Evolutionary conservation across 2,329 filamentous ascomycete genomes (phyloP).

Genomic region (Didymella exigua): DNA sequence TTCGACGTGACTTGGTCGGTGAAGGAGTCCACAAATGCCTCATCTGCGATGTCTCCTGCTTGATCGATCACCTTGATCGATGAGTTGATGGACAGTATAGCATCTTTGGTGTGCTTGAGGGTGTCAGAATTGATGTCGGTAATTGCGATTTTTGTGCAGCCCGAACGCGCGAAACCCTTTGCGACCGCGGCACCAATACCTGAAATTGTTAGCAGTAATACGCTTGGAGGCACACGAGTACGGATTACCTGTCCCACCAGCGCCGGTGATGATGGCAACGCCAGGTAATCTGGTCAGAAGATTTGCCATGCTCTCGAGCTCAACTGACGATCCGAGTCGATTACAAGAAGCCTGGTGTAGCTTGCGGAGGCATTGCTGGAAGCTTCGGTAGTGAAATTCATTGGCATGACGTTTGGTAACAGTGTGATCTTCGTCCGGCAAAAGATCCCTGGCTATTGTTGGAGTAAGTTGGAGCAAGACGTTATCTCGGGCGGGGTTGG

Average conservation of each 20-base stretch:
- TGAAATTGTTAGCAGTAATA: conserved; percentile 28
- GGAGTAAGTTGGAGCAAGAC: not conserved
- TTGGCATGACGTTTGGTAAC: conserved; percentile 1
- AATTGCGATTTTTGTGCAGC: conserved; percentile 59
- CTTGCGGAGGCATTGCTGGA: not conserved
- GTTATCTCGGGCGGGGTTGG: conserved; percentile 11
- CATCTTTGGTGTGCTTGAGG: conserved; percentile 45
- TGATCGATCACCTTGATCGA: conserved; percentile 44
- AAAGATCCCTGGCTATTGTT: not conserved
- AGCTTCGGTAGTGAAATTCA: not conserved
- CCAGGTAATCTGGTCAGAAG: conserved; percentile 29
- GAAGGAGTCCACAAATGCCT: conserved; percentile 54
- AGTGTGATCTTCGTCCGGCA: not conserved
- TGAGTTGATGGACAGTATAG: conserved; percentile 27
- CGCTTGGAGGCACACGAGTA: not conserved
- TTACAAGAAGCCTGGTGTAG: not conserved
- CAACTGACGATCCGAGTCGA: not conserved
- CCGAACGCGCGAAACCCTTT: conserved; percentile 57
- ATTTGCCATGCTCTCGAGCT: conserved; percentile 1
- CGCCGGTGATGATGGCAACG: conserved; percentile 43
- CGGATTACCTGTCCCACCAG: conserved; percentile 41
- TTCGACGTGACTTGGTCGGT: conserved; percentile 36
- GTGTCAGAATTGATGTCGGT: conserved; percentile 56
- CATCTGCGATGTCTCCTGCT: conserved; percentile 57
- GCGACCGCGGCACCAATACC: conserved; percentile 63